These are phyloP conservation scores for Begonia loranthoides DNA, from an alignment of 306 rosid genomes.

Conservation along the genomic window DNA sequence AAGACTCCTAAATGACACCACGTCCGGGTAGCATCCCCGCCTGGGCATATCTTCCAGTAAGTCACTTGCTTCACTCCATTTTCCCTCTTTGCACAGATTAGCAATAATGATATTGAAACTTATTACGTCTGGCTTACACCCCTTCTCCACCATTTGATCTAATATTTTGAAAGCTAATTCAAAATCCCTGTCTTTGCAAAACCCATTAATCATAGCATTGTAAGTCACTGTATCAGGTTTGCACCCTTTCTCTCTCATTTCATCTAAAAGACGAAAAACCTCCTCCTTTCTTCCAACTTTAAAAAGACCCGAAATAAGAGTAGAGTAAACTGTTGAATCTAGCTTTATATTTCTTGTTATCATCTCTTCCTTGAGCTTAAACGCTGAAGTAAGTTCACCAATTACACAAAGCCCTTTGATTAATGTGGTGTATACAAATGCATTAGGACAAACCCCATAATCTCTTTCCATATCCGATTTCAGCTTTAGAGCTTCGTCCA, in stretches of 20 bases:
- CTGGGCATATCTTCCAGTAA: conserved; percentile 65
- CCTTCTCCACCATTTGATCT: conserved; percentile 45
- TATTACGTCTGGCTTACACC: conserved; percentile 40
- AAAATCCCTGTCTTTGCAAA: conserved; percentile 44
- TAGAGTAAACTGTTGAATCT: conserved; percentile 35
- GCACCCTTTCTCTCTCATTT: conserved; percentile 42
- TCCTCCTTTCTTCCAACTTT: conserved; percentile 48
- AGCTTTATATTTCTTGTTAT: conserved; percentile 20
- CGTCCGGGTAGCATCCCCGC: conserved; percentile 34
- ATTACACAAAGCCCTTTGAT: conserved; percentile 39
- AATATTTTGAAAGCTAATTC: conserved; percentile 35
- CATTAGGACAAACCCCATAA: conserved; percentile 29
- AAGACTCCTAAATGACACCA: conserved; percentile 41
- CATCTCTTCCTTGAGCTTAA: conserved; percentile 62
- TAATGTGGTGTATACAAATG: conserved; percentile 29
- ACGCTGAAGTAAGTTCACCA: conserved; percentile 36
- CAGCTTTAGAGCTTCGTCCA: conserved; percentile 36
- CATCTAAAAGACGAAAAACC: conserved; percentile 30
- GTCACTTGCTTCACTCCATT: conserved; percentile 55
- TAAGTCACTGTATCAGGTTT: conserved; percentile 45
- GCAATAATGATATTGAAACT: conserved; percentile 52
- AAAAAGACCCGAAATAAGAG: conserved; percentile 33
- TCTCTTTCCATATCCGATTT: conserved; percentile 35
- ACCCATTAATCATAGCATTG: conserved; percentile 55
- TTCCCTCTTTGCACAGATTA: conserved; percentile 37